Percentiles rank a stretch among this genome's conserved stretches.
Conservation (phyloP, 768 basidiomycete genomes). For the Phlebiopsis flavidoalba region DNA sequence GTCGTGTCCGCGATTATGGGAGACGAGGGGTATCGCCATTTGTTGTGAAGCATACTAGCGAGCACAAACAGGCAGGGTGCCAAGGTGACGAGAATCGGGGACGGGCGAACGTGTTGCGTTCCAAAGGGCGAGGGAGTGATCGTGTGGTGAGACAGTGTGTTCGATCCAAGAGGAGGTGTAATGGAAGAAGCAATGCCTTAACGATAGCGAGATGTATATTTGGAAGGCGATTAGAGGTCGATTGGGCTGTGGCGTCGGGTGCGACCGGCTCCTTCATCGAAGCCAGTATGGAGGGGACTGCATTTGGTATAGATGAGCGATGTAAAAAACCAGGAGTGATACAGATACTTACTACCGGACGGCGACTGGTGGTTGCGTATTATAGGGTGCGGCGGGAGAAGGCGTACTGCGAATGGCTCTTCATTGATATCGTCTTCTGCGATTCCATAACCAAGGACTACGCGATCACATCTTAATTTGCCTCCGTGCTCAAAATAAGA, state of each 20-base stretch:
- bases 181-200: constrained; percentile 34
- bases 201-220: constrained; percentile 31
- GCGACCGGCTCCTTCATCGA: not conserved
- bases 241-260: constrained; percentile 6
- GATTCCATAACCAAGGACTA: constrained; percentile 15
- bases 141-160: constrained; percentile 45
- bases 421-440: constrained; percentile 11
- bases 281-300: constrained; percentile 12
- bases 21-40: not conserved
- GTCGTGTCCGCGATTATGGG: not conserved
- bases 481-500: no score
- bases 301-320: not conserved
- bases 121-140: constrained; percentile 58
- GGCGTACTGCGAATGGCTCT: not conserved
- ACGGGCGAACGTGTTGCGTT: constrained; percentile 61
- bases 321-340: not conserved
- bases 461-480: no score
- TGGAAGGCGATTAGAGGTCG: constrained; percentile 45
- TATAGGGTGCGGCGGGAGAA: constrained; percentile 8
- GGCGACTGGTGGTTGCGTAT: constrained; percentile 9
- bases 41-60: constrained; percentile 11
- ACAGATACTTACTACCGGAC: constrained; percentile 5
- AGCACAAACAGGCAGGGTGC: not conserved
- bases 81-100: constrained; percentile 51
- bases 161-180: constrained; percentile 40